Base-by-base conservation (phyloP, 768 basidiomycete species). In the Mycena filopes region DNA sequence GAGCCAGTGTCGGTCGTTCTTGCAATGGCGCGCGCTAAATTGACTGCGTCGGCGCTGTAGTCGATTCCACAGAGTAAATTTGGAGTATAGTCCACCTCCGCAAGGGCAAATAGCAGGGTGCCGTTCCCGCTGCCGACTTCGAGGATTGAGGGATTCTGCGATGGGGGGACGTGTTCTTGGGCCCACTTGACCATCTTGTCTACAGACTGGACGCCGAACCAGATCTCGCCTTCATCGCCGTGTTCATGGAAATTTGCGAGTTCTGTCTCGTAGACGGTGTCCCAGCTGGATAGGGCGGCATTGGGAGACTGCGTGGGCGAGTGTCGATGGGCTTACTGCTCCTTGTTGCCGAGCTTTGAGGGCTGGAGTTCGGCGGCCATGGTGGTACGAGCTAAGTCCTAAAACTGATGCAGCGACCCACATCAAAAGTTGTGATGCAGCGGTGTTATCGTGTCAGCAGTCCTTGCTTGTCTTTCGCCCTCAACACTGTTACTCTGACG, bases 71-170 rank as follows among this genome's bases (percentile, higher is more conserved):
- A 75, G 20, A 94, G 78, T 40, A 69, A 77, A 10, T 78, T 72
- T 0, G 85, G 69, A 23, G 82, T 72, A 73, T 94, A 95, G 1
- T 89, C 90, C 0, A 85, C 88, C 26, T 92, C 89, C 42, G 80
- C 80, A 31, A 95, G 82, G 0, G 89, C 89, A 69, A 94, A 88
- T 12, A 93, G 83, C 18, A 95, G 78, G 2, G 87, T 85, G 45
- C 94, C 94, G 68, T 95, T 95, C 1, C 94, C 94, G 59, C 86
- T 87, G 28, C 94, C 94, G 33, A 95, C 82, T 73, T 95, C 94
- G 43, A 95, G 83, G 26, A 91, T 82, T 29, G 75, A 81, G n/a
- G 87, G 82, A 26, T 79, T 75, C 4, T 76, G 70, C 6, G 76
- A 70, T 3, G 86, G 76, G 11, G 91, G 87, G 20, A 87, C 78